A percentile compares a stretch with the other conserved stretches of the same genome.
These are phyloP conservation scores for Litchi chinensis DNA, from an alignment of 345 rosid genomes.

Conservation along the genomic window DNA sequence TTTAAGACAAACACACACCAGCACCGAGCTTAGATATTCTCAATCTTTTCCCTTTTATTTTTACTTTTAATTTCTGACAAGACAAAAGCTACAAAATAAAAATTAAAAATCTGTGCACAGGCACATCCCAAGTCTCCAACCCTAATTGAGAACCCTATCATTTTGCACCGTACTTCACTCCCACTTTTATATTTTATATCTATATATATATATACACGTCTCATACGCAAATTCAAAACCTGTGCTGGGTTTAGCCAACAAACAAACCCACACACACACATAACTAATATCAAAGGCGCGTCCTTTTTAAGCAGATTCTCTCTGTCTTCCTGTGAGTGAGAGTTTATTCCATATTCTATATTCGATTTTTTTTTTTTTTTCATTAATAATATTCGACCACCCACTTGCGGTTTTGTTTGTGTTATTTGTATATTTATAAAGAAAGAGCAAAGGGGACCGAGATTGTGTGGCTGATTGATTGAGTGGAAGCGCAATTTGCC, in stretches of 20 bases:
- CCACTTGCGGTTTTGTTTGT: background rate
- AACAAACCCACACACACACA: background rate
- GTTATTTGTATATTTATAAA: background rate
- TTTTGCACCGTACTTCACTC: background rate
- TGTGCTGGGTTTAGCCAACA: background rate
- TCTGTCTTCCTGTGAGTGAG: background rate
- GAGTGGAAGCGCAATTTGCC: background rate
- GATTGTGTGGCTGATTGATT: constrained; percentile 14
- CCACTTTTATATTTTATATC: background rate
- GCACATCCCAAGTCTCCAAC: constrained; percentile 18
- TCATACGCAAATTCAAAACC: background rate
- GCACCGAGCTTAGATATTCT: background rate
- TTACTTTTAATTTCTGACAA: background rate
- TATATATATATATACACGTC: background rate
- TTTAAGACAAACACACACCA: background rate
- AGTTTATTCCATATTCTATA: background rate
- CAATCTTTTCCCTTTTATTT: background rate
- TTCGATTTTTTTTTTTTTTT: background rate
- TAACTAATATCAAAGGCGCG: background rate
- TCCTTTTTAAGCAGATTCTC: background rate
- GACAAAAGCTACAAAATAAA: background rate
- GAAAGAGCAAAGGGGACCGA: constrained; percentile 1
- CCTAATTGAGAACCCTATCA: constrained; percentile 30
- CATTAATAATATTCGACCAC: background rate
- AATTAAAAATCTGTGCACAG: background rate